A percentile compares a stretch with the other conserved stretches of the same genome.
These are phyloP conservation scores for Glycine soja DNA, from an alignment of 306 rosid species.

Conservation along the genomic window DNA sequence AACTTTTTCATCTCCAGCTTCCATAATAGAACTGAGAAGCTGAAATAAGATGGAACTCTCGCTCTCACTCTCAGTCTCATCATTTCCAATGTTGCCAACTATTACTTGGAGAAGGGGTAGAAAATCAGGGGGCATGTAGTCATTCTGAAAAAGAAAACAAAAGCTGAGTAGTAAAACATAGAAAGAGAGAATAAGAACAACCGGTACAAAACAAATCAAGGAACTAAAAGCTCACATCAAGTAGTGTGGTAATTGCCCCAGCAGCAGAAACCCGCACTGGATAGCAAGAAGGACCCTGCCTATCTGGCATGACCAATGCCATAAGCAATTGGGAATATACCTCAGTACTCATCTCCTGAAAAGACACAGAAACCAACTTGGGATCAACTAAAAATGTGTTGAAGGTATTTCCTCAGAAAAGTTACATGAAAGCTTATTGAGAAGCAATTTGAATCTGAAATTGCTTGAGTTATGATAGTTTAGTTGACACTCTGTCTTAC, in stretches of 20 bases:
- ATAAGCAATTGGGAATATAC: slow-evolving; percentile 76
- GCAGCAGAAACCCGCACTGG: slow-evolving; percentile 94
- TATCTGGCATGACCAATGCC: slow-evolving; percentile 76
- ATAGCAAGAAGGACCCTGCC: slow-evolving; percentile 68
- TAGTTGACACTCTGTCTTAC: slow-evolving; percentile 58
- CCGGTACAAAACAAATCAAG: slow-evolving; percentile 33
- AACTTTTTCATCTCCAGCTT: slow-evolving; percentile 80
- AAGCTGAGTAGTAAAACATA: slow-evolving; percentile 42
- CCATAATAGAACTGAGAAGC: slow-evolving; percentile 84
- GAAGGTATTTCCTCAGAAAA: background rate
- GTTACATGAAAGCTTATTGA: slow-evolving; percentile 36
- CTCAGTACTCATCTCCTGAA: slow-evolving; percentile 83
- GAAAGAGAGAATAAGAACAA: slow-evolving; percentile 26
- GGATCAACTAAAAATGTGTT: slow-evolving; percentile 14
- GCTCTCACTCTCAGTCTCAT: slow-evolving; percentile 58
- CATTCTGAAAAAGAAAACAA: slow-evolving; percentile 69
- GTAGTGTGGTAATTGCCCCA: slow-evolving; percentile 78
- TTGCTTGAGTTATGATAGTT: slow-evolving; percentile 42
- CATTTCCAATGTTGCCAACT: slow-evolving; percentile 62
- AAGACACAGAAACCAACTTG: slow-evolving; percentile 39
- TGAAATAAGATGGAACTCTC: slow-evolving; percentile 76
- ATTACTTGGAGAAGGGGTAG: slow-evolving; percentile 87
- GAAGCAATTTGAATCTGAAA: slow-evolving; percentile 20
- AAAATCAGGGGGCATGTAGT: slow-evolving; percentile 89
- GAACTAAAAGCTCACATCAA: slow-evolving; percentile 68